Percentiles rank a stretch among this genome's conserved stretches.
These are phyloP conservation scores for Globisporangium cystogenes DNA, from an alignment of 352 stramenopile species.

Conservation along the genomic window DNA sequence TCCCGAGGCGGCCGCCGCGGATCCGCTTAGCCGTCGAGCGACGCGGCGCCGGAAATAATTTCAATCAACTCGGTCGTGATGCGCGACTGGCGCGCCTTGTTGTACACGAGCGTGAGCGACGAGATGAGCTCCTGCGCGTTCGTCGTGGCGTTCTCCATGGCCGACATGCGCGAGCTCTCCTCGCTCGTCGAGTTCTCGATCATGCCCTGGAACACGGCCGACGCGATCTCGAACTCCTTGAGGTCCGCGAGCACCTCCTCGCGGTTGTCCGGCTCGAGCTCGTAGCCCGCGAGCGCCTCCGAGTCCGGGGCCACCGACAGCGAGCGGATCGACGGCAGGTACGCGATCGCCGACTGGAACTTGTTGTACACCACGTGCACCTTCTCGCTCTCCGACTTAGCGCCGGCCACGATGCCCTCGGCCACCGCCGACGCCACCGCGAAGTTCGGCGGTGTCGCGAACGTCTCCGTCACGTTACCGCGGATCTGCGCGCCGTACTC, in stretches of 20 bases:
- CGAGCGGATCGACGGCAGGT: conserved; percentile 90
- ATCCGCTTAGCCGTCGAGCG: conserved; percentile 79
- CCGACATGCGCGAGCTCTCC: conserved; percentile 98
- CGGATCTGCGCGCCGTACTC: conserved; percentile 61
- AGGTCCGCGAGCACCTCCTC: conserved; percentile 95
- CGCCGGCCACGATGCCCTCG: conserved; percentile 67
- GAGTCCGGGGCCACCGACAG: conserved; percentile 50
- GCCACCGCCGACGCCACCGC: conserved; percentile 90
- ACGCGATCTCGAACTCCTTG: conserved; percentile 92
- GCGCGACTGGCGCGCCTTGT: conserved; percentile 91
- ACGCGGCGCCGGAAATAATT: conserved; percentile 97
- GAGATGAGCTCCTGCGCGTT: conserved; percentile 98
- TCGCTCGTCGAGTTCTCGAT: conserved; percentile 98
- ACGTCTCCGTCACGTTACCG: conserved; percentile 81
- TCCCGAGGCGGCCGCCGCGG: not conserved
- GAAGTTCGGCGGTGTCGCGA: conserved; percentile 85
- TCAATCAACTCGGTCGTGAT: conserved; percentile 98
- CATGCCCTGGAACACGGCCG: conserved; percentile 93
- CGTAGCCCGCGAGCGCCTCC: conserved; percentile 89
- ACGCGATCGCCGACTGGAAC: conserved; percentile 95
- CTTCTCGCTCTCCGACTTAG: conserved; percentile 87
- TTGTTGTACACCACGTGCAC: conserved; percentile 97
- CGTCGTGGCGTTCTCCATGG: conserved; percentile 99
- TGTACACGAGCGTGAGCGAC: conserved; percentile 86
- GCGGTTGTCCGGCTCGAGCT: conserved; percentile 98